Base-by-base conservation (phyloP, 306 rosid genomes). In the Citrullus amarus region DNA sequence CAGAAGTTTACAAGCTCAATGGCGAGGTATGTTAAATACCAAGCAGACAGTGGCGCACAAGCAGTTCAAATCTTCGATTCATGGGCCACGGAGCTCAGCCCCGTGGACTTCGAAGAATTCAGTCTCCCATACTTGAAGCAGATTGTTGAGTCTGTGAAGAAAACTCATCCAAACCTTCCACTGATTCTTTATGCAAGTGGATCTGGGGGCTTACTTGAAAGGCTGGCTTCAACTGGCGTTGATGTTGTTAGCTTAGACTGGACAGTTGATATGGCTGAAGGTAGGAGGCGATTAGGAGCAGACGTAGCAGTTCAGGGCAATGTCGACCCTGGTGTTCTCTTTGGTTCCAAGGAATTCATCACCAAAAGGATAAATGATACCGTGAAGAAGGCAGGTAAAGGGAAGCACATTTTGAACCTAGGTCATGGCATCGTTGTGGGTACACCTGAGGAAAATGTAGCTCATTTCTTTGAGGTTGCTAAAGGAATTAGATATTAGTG, bases 231-330 rank as follows among this genome's bases (percentile, higher is more conserved):
- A 84, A 95, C 97, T 0, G 97, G 99, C 32, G 97, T 91, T 3
- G 96, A 95, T 57, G 97, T 92, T 14, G 91, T 95, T 79, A 95
- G 99, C 88, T 86, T 95, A 93, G 99, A 95, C 70, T 95, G 99
- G 99, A 95, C 97, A 0, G 97, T 95, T 22, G 99, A 95, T 69
- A 95, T 95, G 96, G 97, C 96, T 0, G 99, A 95, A 53, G 99
- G 99, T 36, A 88, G 97, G 85, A 86, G 76, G 79, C 80, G 99
- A 82, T 76, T 95, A 43, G 99, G 97, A 79, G 79, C 92, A 48
- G 78, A 92, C 76, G 78, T 85, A 80, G 96, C 96, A n/a, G 95
- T 95, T 17, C 99, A 95, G 80, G 99, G 99, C 13, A 95, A 95
- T 12, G 91, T 95, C 77, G 99, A 95, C 80, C 99, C 99, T 15